phyloP scores from a whole-genome alignment of 1,284 basidiomycete genomes.

The Rhizopogon parksii region DNA sequence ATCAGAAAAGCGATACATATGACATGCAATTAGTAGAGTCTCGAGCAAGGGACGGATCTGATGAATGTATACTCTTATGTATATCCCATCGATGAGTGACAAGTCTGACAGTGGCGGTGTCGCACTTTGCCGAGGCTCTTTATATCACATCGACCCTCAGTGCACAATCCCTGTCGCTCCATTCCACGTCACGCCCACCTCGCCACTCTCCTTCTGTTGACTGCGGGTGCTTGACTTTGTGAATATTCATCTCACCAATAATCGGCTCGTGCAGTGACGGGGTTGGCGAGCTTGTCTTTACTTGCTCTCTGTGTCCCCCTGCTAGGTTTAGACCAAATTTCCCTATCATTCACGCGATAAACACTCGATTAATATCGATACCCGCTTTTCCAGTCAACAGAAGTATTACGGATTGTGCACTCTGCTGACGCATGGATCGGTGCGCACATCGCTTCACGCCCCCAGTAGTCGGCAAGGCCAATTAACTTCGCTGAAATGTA shows the following conservation, averaged over 20 bases:
- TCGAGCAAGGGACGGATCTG: not conserved
- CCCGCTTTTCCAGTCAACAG: not conserved
- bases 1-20: no score
- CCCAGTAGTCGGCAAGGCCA: conserved; percentile 12
- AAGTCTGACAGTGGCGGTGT: conserved; percentile 10
- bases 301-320: not conserved
- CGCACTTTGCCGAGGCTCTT: conserved; percentile 12
- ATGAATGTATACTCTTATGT: not conserved
- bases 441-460: conserved; percentile 12
- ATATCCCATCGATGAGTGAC: conserved; percentile 1
- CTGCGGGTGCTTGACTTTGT: not conserved
- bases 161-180: conserved; percentile 2
- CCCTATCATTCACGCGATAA: conserved; percentile 1
- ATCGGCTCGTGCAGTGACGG: not conserved
- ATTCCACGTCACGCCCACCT: not conserved
- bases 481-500: conserved; percentile 22
- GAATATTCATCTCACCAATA: not conserved
- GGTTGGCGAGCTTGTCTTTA: conserved; percentile 1
- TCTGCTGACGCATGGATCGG: conserved; percentile 23
- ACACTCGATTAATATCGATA: conserved; percentile 3
- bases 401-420: not conserved
- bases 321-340: not conserved
- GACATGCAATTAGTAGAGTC: not conserved
- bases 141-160: conserved; percentile 1
- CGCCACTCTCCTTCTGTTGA: not conserved